A percentile compares a stretch with the other conserved stretches of the same genome.
phyloP scores from a whole-genome alignment of 1,284 basidiomycete species.

The Pseudozyma hubeiensis region DNA sequence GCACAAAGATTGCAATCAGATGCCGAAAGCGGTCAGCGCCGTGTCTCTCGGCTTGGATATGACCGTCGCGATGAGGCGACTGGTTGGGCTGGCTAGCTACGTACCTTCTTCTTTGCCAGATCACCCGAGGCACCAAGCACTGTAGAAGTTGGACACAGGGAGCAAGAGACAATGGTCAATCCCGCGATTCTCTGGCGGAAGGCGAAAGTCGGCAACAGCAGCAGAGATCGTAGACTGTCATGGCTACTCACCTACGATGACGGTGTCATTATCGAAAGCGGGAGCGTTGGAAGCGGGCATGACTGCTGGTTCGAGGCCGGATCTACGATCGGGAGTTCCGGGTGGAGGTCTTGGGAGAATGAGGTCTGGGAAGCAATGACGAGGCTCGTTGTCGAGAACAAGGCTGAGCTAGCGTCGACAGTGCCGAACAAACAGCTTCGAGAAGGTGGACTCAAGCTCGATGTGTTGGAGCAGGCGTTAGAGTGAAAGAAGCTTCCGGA shows the following conservation, averaged over 20 bases:
- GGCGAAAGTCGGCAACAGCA: too few species aligned
- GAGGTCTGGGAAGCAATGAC: background rate
- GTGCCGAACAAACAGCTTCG: too few species aligned
- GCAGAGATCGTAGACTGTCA: background rate
- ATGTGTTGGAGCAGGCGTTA: too few species aligned
- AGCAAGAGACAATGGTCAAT: slow-evolving; percentile 1
- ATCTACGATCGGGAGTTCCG: background rate
- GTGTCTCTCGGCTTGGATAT: background rate
- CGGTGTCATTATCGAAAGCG: slow-evolving; percentile 59
- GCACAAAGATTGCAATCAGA: background rate
- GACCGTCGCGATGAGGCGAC: background rate
- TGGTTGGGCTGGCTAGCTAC: slow-evolving; percentile 8
- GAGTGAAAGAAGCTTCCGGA: too few species aligned
- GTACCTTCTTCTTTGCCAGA: slow-evolving; percentile 97
- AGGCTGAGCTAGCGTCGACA: too few species aligned
- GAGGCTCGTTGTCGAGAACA: too few species aligned
- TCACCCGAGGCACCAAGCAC: slow-evolving; percentile 97
- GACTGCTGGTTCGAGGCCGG: slow-evolving; percentile 6
- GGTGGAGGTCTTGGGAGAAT: background rate
- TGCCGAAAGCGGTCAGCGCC: slow-evolving; percentile 2
- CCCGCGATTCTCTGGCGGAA: background rate
- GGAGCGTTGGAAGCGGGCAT: slow-evolving; percentile 47
- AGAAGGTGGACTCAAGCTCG: too few species aligned
- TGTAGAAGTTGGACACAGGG: slow-evolving; percentile 64
- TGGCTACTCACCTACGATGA: slow-evolving; percentile 62